Base-by-base conservation (phyloP, 108 stramenopile genomes). In the Nannochloropsis oceanica region DNA sequence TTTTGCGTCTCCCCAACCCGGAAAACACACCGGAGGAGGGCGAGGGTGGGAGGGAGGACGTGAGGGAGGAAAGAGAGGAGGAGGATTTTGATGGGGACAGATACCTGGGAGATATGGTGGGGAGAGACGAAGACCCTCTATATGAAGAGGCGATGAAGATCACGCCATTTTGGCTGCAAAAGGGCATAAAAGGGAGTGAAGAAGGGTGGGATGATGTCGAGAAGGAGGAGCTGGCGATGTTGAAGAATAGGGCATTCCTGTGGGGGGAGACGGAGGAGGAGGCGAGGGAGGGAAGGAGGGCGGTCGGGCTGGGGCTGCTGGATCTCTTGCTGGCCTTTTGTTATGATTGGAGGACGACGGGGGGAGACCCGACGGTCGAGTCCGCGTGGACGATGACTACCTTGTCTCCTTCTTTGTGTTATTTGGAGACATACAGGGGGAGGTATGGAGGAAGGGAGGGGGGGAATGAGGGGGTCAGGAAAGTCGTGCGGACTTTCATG, bases 291-390 rank as follows among this genome's bases (percentile, higher is more conserved):
- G 46, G 18, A 50, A 13, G 46, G 13, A 13, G 46, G 46, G 46
- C 46, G 14, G 46, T 50, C 0, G 46, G 46, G 14, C 86, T 93
- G 26, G 92, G 92, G 20, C 90, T 96, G 24, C 34, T 93, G 18
- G 96, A 97, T 85, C 79, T 97, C 79, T 85, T 97, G 18, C 94
- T 94, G 43, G 94, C 95, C 22, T 97, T 95, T 83, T 93, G 90
- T 7, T 97, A 95, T 83, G 96, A 97, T 83, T 94, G 96, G 86
- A 90, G 95, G 81, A 93, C 93, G 44, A 97, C 96, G 11, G 91
- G 89, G 27, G 95, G 95, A 42, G 96, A 97, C 80, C 90, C 95
- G 13, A 95, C 94, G 9, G 94, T 95, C 24, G 96, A 97, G 92
- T 95, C 94, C 26, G 91, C 95, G 12, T 97, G 95, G 95, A 97